A percentile compares a stretch with the other conserved stretches of the same genome.
Conservation (phyloP, 352 stramenopile species). For the Pythium biforme region DNA sequence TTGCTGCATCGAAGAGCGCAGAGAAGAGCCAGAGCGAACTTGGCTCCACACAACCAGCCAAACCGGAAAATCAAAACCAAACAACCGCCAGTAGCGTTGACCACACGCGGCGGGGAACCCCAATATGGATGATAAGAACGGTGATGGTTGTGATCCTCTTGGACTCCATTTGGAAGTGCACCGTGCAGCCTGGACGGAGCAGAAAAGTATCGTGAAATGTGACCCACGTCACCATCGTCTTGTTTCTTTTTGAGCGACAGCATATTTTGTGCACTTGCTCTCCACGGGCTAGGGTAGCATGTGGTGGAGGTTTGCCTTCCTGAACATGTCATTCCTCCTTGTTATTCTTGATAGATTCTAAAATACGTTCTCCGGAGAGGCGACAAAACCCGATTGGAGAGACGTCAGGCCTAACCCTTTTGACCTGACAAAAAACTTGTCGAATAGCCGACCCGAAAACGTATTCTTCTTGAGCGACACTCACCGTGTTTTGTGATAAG, state of each 20-base stretch:
- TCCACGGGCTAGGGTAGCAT: neutral
- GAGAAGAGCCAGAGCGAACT: constrained; percentile 28
- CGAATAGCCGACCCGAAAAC: constrained; percentile 6
- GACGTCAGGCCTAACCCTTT: neutral
- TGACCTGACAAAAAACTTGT: neutral
- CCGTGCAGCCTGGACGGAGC: too few relatives aligned
- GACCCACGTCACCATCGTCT: neutral
- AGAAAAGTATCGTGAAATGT: too few relatives aligned
- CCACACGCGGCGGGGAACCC: too few relatives aligned
- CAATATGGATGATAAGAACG: too few relatives aligned
- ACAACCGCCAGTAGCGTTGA: too few relatives aligned
- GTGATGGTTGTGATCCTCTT: too few relatives aligned
- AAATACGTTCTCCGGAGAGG: neutral
- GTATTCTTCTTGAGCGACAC: neutral
- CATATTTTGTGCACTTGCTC: neutral
- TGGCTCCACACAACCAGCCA: constrained; percentile 7
- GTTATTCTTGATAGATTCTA: neutral
- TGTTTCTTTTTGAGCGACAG: neutral
- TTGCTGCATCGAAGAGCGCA: constrained; percentile 22
- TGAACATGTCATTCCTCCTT: neutral
- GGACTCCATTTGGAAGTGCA: too few relatives aligned
- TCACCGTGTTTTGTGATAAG: neutral
- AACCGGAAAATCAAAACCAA: neutral
- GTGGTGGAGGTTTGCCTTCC: neutral
- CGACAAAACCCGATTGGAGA: neutral